These are phyloP conservation scores for Protomyces gravidus DNA, from an alignment of 1,139 yeast genomes.

Conservation along the genomic window DNA sequence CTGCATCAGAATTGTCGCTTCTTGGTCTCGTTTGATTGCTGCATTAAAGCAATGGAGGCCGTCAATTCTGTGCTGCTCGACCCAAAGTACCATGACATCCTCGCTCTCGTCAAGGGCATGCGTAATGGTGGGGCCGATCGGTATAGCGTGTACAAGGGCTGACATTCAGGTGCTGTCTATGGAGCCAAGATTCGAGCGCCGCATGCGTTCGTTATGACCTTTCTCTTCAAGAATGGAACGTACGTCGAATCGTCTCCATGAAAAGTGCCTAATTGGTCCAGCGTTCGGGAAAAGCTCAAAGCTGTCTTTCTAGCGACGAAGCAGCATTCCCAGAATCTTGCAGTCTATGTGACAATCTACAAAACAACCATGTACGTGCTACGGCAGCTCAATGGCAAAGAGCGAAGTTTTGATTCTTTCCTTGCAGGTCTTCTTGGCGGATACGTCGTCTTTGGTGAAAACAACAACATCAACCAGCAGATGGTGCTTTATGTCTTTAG, in stretches of 20 bases:
- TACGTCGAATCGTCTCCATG: slow-evolving; percentile 31
- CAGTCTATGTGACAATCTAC: slow-evolving; percentile 62
- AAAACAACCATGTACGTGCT: slow-evolving; percentile 44
- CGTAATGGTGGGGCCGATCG: slow-evolving; percentile 42
- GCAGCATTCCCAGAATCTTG: slow-evolving; percentile 65
- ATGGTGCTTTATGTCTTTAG: slow-evolving; percentile 60
- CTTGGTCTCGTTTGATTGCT: not conserved
- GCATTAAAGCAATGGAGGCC: slow-evolving; percentile 13
- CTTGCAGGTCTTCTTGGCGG: slow-evolving; percentile 65
- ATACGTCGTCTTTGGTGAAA: slow-evolving; percentile 60
- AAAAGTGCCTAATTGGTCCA: slow-evolving; percentile 33
- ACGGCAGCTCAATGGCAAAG: slow-evolving; percentile 33
- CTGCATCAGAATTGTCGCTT: too few species aligned
- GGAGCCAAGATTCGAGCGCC: slow-evolving; percentile 72
- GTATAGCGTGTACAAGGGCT: too few species aligned
- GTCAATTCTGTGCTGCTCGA: slow-evolving; percentile 33
- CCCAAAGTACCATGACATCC: slow-evolving; percentile 41
- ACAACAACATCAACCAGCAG: slow-evolving; percentile 41
- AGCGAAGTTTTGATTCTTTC: slow-evolving; percentile 46
- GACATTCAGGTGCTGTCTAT: slow-evolving; percentile 56
- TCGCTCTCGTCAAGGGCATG: slow-evolving; percentile 42
- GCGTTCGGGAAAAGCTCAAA: slow-evolving; percentile 48
- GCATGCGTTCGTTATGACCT: slow-evolving; percentile 65
- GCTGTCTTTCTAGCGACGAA: slow-evolving; percentile 56
- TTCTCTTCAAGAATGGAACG: slow-evolving; percentile 49